A percentile compares a stretch with the other conserved stretches of the same genome.
Evolutionary conservation across 768 basidiomycete genomes (phyloP).

Genomic region (Kwoniella europaea): DNA sequence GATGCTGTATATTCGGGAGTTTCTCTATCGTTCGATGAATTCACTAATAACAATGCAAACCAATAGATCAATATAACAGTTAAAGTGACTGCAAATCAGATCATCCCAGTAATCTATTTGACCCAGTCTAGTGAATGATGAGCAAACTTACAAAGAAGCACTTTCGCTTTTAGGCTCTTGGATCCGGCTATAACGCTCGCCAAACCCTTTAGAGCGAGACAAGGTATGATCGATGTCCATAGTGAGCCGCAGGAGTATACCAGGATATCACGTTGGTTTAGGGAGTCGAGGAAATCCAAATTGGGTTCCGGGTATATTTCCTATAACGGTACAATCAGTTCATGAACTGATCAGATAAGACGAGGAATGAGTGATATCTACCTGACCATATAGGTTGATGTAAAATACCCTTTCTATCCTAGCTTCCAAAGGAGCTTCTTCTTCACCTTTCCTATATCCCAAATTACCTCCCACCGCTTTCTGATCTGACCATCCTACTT

Average conservation of each 20-base stretch:
- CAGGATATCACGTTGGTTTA: constrained; percentile 69
- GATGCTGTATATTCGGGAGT: constrained; percentile 81
- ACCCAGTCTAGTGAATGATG: constrained; percentile 3
- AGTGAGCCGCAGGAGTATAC: constrained; percentile 93
- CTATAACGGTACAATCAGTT: constrained; percentile 31
- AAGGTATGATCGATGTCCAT: constrained; percentile 95
- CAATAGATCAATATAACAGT: background rate
- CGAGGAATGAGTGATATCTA: background rate
- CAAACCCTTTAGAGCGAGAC: constrained; percentile 81
- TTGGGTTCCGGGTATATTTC: constrained; percentile 91
- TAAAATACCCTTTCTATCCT: constrained; percentile 66
- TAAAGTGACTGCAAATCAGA: too few species aligned
- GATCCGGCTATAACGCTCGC: constrained; percentile 78
- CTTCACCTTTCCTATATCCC: constrained; percentile 53
- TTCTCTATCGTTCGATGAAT: constrained; percentile 85
- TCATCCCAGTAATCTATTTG: too few species aligned
- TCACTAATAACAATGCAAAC: constrained; percentile 65
- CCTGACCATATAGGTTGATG: constrained; percentile 84
- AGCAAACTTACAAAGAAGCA: constrained; percentile 73
- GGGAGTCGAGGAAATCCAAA: constrained; percentile 71
- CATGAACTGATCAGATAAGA: background rate
- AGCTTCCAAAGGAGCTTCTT: constrained; percentile 47
- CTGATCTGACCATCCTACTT: constrained; percentile 11
- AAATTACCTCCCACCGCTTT: constrained; percentile 35
- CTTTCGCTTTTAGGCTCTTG: constrained; percentile 72